A percentile compares a stretch with the other conserved stretches of the same genome.
These are phyloP conservation scores for Tulasnella calospora DNA, from an alignment of 768 basidiomycete genomes.

Conservation along the genomic window DNA sequence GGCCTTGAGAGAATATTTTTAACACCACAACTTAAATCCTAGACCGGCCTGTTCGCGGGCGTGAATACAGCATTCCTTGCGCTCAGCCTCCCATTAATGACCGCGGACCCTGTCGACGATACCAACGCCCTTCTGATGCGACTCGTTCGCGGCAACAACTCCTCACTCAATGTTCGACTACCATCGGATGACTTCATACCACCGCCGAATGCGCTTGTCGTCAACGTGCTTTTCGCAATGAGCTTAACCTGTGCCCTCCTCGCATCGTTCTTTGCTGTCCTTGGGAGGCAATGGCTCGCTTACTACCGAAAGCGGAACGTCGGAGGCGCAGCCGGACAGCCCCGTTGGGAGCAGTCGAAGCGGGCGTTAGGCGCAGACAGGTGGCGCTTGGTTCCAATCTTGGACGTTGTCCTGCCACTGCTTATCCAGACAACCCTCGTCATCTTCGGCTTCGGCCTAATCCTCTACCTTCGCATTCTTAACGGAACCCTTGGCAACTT, in stretches of 20 bases:
- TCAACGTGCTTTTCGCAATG: conserved; percentile 6
- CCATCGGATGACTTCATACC: conserved; percentile 1
- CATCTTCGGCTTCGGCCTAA: conserved; percentile 14
- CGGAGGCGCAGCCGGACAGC: neutral
- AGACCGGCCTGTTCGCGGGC: conserved; percentile 24
- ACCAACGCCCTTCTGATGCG: conserved; percentile 18
- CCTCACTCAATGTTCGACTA: neutral
- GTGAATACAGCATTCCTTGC: conserved; percentile 22
- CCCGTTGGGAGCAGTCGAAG: neutral
- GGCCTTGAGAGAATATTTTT: neutral
- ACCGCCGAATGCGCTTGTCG: neutral
- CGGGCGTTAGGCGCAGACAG: conserved; percentile 1
- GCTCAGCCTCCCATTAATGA: neutral
- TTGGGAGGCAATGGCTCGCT: conserved; percentile 25
- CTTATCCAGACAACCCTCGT: conserved; percentile 15
- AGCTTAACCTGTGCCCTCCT: conserved; percentile 18
- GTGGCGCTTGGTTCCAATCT: conserved; percentile 1
- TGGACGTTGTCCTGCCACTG: conserved; percentile 8
- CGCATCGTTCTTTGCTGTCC: neutral
- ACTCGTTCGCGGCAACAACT: conserved; percentile 3
- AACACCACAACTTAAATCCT: neutral
- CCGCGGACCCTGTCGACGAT: conserved; percentile 7
- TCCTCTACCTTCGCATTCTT: conserved; percentile 1
- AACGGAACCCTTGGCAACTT: conserved; percentile 2
- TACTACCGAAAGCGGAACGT: conserved; percentile 2